Conservation (phyloP, 1,284 basidiomycete species). For the Leccinum subrobustum region DNA sequence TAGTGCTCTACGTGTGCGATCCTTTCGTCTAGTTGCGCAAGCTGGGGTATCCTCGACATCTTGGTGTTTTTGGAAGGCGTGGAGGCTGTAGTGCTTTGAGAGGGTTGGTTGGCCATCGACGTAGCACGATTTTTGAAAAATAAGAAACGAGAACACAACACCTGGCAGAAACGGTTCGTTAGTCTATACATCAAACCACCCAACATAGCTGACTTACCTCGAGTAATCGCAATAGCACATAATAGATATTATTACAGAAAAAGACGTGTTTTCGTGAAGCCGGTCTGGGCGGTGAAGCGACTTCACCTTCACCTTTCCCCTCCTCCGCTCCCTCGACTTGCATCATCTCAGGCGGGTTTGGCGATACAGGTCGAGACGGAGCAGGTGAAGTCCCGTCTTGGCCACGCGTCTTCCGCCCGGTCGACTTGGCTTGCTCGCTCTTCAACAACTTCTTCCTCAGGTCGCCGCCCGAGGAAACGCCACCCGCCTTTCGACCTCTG, state of each 20-base stretch:
- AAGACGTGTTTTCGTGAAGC: conserved; percentile 59
- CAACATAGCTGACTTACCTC: conserved; percentile 54
- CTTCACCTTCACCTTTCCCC: conserved; percentile 28
- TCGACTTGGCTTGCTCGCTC: conserved; percentile 74
- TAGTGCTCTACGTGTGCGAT: conserved; percentile 51
- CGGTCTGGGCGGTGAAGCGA: conserved; percentile 17
- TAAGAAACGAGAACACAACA: conserved; percentile 83
- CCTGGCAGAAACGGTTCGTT: conserved; percentile 41
- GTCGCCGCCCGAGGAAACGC: conserved; percentile 51
- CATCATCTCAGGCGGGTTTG: conserved; percentile 48
- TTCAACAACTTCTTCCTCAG: conserved; percentile 73
- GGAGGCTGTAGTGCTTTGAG: conserved; percentile 27
- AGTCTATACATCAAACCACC: neutral
- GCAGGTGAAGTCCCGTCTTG: conserved; percentile 40
- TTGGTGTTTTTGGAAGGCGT: conserved; percentile 37
- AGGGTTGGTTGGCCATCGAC: conserved; percentile 42
- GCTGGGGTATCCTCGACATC: conserved; percentile 21
- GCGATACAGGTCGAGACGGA: conserved; percentile 46
- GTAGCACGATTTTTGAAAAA: conserved; percentile 73
- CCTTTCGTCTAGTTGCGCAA: conserved; percentile 25
- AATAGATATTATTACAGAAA: conserved; percentile 90
- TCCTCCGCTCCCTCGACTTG: conserved; percentile 32
- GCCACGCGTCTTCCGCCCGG: conserved; percentile 55
- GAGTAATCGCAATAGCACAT: conserved; percentile 79
- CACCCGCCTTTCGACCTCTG: conserved; percentile 40